Conservation (phyloP, 192 early-diverging fungal species). For the Umbelopsis vinacea region DNA sequence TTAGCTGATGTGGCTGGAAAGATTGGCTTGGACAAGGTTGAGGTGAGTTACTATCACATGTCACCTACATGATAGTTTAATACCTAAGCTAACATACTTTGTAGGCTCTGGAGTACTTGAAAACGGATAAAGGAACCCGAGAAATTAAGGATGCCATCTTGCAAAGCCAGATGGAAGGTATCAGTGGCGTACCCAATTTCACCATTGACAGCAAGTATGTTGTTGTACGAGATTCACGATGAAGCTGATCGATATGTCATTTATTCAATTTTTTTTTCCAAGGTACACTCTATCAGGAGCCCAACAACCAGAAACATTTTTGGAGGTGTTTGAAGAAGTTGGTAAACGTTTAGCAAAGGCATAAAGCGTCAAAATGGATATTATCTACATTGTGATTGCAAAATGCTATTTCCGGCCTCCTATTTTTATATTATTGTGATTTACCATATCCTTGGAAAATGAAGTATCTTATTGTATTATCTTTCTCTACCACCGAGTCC, state of each 20-base stretch:
- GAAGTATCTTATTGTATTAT: too few species aligned
- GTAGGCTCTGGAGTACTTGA: constrained; percentile 52
- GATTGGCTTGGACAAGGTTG: constrained; percentile 59
- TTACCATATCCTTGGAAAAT: too few species aligned
- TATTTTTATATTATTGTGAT: too few species aligned
- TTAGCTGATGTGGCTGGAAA: constrained; percentile 60
- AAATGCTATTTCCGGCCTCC: neutral
- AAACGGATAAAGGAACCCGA: constrained; percentile 55
- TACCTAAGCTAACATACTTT: neutral
- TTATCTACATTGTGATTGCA: neutral
- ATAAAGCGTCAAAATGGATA: neutral
- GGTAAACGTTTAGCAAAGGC: too few species aligned
- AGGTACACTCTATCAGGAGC: constrained; percentile 63
- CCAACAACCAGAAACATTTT: constrained; percentile 65
- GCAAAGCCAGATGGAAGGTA: constrained; percentile 45
- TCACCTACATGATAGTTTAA: neutral
- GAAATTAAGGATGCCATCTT: constrained; percentile 55
- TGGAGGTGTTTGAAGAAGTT: constrained; percentile 56
- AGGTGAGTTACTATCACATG: constrained; percentile 19
- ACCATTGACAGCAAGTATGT: constrained; percentile 64
- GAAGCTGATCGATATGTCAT: neutral
- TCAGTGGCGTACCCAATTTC: constrained; percentile 76
- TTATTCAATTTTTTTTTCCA: neutral
- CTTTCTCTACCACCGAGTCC: constrained; percentile 22
- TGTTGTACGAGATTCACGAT: constrained; percentile 17